A percentile compares a stretch with the other conserved stretches of the same genome.
phyloP scores from a whole-genome alignment of 2,329 filamentous ascomycete species.

The Fusarium sp. region DNA sequence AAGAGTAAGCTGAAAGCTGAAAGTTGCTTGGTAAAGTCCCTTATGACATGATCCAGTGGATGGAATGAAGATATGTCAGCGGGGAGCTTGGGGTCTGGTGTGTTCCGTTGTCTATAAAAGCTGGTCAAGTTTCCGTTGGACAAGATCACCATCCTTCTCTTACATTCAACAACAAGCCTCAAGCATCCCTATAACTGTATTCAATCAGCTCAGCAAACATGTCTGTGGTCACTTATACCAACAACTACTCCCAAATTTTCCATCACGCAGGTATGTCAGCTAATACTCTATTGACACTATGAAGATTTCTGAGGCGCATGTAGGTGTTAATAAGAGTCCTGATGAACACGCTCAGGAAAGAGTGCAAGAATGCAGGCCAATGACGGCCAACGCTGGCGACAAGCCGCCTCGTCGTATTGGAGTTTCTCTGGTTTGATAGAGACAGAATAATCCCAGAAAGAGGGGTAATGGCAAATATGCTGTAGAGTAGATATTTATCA shows the following conservation, averaged over 20 bases:
- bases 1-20: too few species aligned
- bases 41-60: too few species aligned
- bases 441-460: not conserved
- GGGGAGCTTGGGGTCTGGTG: not conserved
- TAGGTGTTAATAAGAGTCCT: not conserved
- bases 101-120: not conserved
- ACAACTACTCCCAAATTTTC: not conserved
- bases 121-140: not conserved
- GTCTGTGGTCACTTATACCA: not conserved
- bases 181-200: not conserved
- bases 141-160: not conserved
- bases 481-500: not conserved
- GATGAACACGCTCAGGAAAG: not conserved
- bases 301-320: not conserved
- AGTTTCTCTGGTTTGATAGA: not conserved
- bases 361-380: not conserved
- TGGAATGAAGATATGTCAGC: too few species aligned
- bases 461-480: not conserved
- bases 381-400: not conserved
- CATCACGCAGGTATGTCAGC: not conserved
- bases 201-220: not conserved
- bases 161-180: not conserved
- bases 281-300: not conserved
- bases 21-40: too few species aligned
- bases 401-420: not conserved